Evolutionary conservation across 352 stramenopile species (phyloP), one percentile per base, ranked within the genome.

Genomic region (Phytophthora podocarpi): DNA sequence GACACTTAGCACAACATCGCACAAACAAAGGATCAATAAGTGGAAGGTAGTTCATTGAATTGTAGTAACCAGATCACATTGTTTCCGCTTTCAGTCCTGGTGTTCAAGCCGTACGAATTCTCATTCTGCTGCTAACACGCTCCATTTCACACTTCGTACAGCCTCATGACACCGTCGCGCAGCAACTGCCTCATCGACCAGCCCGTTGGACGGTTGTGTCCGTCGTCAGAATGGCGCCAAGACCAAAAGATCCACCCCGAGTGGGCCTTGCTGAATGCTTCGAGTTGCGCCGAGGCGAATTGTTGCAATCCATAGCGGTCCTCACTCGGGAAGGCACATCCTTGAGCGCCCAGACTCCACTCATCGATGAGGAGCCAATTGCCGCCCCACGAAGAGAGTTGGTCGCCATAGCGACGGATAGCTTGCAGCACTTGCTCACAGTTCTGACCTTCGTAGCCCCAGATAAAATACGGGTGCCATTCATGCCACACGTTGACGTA

Each of bases 181-280:
- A 95, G 55, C 36, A 95, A 64, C 43, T 91, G 80, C 13, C 85
- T 80, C 78, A 95, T 71, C 28, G 82, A 93, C 87, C 87, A 95
- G 0, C 79, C 82, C 30, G 80, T 79, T 24, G 76, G 65, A 30
- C 62, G 61, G 42, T 72, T 74, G 52, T 85, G 69, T 46, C 65
- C 59, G 49, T 93, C 84, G 55, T 93, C 86, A 3, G 78, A 80
- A 41, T 94, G 85, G 26, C 79, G 77, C 87, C 87, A 96, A 30
- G 72, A 90, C 87, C 87, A 96, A 71, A 96, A 96, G 23, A 87
- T 84, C 85, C 84, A 96, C n/a, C 86, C 86, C 3, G 79, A 75
- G 45, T 92, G 81, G 15, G 85, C 85, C 5, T 78, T 59, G 24
- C 59, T 61, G 35, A 93, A 90, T 0, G 75, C 76, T 20, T 81